A percentile compares a stretch with the other conserved stretches of the same genome.
These are phyloP conservation scores for Paracoccidioides brasiliensis DNA, from an alignment of 2,329 filamentous ascomycete genomes.

Conservation along the genomic window DNA sequence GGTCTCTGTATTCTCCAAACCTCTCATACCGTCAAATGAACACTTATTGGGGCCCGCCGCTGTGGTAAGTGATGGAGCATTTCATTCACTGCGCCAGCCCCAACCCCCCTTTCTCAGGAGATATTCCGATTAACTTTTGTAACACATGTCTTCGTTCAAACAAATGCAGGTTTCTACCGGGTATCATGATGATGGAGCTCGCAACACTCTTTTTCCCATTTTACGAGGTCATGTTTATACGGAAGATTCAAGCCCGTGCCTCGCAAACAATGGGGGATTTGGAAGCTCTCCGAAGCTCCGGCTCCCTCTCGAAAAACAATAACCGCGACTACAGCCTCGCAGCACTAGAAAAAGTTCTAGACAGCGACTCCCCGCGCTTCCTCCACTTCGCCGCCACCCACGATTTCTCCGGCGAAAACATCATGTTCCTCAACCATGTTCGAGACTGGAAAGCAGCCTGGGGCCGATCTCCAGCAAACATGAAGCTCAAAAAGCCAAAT, in stretches of 20 bases:
- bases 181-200: slow-evolving; percentile 46
- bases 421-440: slow-evolving; percentile 48
- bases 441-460: slow-evolving; percentile 39
- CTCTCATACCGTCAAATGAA: not conserved
- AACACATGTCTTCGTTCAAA: not conserved
- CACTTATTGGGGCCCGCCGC: slow-evolving; percentile 4
- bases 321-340: slow-evolving; percentile 40
- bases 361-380: slow-evolving; percentile 42
- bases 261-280: not conserved
- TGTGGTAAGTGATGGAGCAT: slow-evolving; percentile 2
- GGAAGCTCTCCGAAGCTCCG: slow-evolving; percentile 2
- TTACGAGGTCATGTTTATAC: slow-evolving; percentile 16
- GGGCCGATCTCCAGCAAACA: slow-evolving; percentile 6
- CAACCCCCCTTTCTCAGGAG: not conserved
- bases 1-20: slow-evolving; percentile 5
- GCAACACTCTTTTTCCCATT: slow-evolving; percentile 47
- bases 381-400: slow-evolving; percentile 48
- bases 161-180: slow-evolving; percentile 33
- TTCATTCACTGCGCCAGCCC: not conserved
- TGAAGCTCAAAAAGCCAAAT: slow-evolving; percentile 7
- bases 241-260: not conserved
- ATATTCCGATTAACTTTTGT: not conserved
- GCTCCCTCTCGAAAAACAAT: slow-evolving; percentile 10
- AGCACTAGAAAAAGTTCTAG: slow-evolving; percentile 45
- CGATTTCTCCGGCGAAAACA: slow-evolving; percentile 55